Base-by-base conservation (phyloP, 2,329 filamentous ascomycete species). In the Claviceps africana region DNA sequence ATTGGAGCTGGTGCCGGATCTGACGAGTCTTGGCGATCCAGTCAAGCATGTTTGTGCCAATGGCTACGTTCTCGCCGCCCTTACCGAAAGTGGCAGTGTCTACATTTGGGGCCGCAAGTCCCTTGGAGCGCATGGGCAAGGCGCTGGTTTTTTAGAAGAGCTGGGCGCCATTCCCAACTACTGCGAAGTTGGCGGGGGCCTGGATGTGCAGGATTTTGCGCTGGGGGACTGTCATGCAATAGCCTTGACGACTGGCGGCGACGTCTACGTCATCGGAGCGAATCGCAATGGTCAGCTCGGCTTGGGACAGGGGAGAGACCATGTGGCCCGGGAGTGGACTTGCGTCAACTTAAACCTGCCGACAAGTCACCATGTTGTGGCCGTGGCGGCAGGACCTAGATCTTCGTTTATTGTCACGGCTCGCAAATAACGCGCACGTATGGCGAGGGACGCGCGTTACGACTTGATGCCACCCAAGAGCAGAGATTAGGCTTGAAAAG, bases 221-320 rank as follows among this genome's bases (percentile, higher is more conserved):
- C 60, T 85, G 6, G 82, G 82, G 0, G 73, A 76, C 37, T 69
- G 70, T 8, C 81, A 85, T 62, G 70, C 79, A n/a, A 66, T 83
- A 9, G 74, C 74, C 6, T 61, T 85, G 25, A 76, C 73, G 0
- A 66, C 67, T 0, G 67, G 72, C 2, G 71, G 72, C 0, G 66
- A 67, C 21, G 62, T 85, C 0, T 83, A 74, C 56, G 74, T 76
- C 4, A 68, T 77, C 44, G 82, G 82, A 0, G 67, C 71, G 37
- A 82, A 83, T 53, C 56, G 57, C 1, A 78, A 78, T 58, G 79
- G 81, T 0, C 82, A 85, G 60, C 70, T 84, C 15, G 82, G 81
- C 0, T 53, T 78, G 25, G 60, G 60, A 4, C 6, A 48, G 35
- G 22, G 37, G 54, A 19, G 47, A 19, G 47, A 54, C 37, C n/a